Evolutionary conservation across 129 eudicot genomes (phyloP), one percentile per base, ranked within the genome.

Genomic region (Silybum marianum): DNA sequence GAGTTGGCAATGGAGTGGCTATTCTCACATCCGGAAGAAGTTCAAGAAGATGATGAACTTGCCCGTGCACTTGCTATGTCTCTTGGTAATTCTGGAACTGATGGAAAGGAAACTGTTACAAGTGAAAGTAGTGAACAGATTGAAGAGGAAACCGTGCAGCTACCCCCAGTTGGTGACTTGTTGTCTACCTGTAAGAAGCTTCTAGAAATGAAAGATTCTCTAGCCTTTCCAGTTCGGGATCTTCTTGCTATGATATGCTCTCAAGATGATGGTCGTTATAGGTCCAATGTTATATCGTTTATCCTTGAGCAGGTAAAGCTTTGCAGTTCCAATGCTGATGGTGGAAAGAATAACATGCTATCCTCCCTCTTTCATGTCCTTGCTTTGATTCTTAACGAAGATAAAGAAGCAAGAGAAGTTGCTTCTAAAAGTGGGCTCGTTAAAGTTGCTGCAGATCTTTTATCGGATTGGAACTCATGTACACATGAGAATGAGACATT

Each of bases 31-130:
- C 93, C 97, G 46, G 99, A 96, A 85, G 98, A 93, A 83, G 86
- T 80, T 44, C 99, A 83, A 85, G 99, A 96, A 83, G 97, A 93
- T 84, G 99, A 96, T 86, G 99, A 96, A 79, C 97, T 96, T 83
- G 99, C 99, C 73, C 97, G 98, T 67, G 99, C 99, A 77, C 98
- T 96, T 72, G 99, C 97, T 25, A 93, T 96, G 99, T 96, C 99
- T 18, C 97, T 96, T 80, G 99, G 99, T 65, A 95, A 87, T 80
- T 83, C 98, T 69, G 93, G 84, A 36, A 79, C 95, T 7, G 98
- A 93, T 3, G 67, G 93, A 22, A 91, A 92, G 68, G 99, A 88
- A 73, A 90, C 86, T 39, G 88, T 48, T 40, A 63, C 93, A 22
- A 81, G 62, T 84, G 97, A 87, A 77, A 62, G 18, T 39, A 85